Evolutionary conservation across 2,329 filamentous ascomycete species (phyloP).

Genomic region (Zymoseptoria ardabiliae): DNA sequence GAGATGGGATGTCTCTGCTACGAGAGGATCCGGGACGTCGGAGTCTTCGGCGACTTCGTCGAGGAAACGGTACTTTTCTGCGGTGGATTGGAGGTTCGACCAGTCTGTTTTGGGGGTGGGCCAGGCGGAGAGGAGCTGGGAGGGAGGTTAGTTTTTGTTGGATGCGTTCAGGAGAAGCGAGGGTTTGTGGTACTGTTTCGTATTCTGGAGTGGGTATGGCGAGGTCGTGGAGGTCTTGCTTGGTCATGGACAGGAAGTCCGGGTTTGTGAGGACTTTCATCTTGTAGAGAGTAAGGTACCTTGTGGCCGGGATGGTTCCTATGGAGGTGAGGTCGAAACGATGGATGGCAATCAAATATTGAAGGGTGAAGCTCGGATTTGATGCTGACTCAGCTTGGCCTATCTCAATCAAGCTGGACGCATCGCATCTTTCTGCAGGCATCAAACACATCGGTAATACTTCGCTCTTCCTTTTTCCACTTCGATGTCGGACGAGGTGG

Average conservation of each 20-base stretch:
- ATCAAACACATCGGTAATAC: not conserved
- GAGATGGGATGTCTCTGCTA: slow-evolving; percentile 3
- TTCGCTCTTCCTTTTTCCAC: not conserved
- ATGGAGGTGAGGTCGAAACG: no score
- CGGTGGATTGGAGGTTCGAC: slow-evolving; percentile 3
- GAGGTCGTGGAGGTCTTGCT: slow-evolving; percentile 10
- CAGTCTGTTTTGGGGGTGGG: slow-evolving; percentile 12
- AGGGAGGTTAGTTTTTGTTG: not conserved
- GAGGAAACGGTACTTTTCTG: slow-evolving; percentile 8
- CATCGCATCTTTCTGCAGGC: not conserved
- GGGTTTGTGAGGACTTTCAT: slow-evolving; percentile 6
- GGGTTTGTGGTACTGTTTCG: slow-evolving; percentile 6
- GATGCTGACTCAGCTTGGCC: no score
- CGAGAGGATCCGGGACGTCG: slow-evolving; percentile 11
- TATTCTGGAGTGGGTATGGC: slow-evolving; percentile 13
- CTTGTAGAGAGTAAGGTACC: not conserved
- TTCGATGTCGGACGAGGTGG: not conserved
- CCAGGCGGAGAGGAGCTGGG: slow-evolving; percentile 11
- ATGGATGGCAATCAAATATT: no score
- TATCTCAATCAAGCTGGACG: no score
- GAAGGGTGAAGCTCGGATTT: no score
- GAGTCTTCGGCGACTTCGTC: slow-evolving; percentile 12
- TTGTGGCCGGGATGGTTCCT: no score
- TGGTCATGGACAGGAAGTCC: slow-evolving; percentile 13
- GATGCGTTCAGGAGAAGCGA: not conserved